phyloP scores from a whole-genome alignment of 2,329 filamentous ascomycete species.

The Xylariaceae sp. region DNA sequence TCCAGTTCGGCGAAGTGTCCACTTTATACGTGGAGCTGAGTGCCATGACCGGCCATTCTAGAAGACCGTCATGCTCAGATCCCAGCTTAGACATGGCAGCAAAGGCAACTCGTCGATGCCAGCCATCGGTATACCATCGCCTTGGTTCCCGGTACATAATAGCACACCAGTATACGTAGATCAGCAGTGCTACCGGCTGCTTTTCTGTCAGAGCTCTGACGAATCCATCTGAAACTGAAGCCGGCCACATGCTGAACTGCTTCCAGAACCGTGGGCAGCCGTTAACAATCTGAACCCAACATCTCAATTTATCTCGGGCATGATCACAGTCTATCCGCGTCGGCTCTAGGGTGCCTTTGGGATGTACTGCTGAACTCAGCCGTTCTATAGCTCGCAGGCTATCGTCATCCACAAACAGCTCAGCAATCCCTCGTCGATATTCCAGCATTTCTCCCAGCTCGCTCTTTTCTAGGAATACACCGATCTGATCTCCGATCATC shows the following conservation, averaged over 20 bases:
- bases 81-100: conserved; percentile 30
- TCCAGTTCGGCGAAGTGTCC: too few species aligned
- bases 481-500: conserved; percentile 25
- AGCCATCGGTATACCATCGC: conserved; percentile 35
- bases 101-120: conserved; percentile 30
- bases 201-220: conserved; percentile 26
- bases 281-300: conserved; percentile 27
- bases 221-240: conserved; percentile 29
- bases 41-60: conserved; percentile 21
- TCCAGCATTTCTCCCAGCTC: conserved; percentile 15
- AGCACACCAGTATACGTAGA: conserved; percentile 37
- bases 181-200: conserved; percentile 30
- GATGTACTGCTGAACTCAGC: conserved; percentile 1
- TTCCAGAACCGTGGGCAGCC: conserved; percentile 31
- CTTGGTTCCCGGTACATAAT: conserved; percentile 35
- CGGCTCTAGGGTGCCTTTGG: conserved; percentile 9
- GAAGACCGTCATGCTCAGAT: conserved; percentile 3
- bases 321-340: conserved; percentile 25
- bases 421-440: neutral
- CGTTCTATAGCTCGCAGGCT: conserved; percentile 4
- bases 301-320: conserved; percentile 26
- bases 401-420: neutral
- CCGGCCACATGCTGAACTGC: conserved; percentile 36
- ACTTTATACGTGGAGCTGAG: too few species aligned
- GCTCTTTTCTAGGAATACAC: conserved; percentile 26